These are phyloP conservation scores for Globisporangium perplexum DNA, from an alignment of 352 stramenopile species.

Conservation along the genomic window DNA sequence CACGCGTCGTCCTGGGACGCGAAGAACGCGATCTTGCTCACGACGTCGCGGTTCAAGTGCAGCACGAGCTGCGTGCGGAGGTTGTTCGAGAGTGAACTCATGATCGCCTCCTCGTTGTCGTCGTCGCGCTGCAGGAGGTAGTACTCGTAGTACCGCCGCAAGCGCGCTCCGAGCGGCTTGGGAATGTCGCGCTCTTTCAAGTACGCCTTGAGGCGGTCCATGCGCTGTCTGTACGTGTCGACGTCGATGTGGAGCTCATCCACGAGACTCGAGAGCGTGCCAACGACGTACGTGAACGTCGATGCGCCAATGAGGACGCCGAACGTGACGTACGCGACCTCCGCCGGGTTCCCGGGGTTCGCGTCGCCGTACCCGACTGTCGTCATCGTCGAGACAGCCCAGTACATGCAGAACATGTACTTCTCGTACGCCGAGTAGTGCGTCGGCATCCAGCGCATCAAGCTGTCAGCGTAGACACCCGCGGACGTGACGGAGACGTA, in stretches of 20 bases:
- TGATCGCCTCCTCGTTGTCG: conserved; percentile 63
- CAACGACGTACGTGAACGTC: conserved; percentile 76
- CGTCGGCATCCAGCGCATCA: conserved; percentile 21
- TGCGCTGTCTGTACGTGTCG: conserved; percentile 49
- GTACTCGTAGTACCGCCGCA: conserved; percentile 80
- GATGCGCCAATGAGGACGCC: conserved; percentile 57
- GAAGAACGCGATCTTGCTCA: conserved; percentile 81
- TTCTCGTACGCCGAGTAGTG: conserved; percentile 32
- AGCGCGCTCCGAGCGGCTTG: conserved; percentile 37
- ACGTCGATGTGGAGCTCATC: conserved; percentile 54
- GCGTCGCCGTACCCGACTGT: conserved; percentile 76
- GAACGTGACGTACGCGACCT: conserved; percentile 48
- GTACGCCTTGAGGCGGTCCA: conserved; percentile 76
- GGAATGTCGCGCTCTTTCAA: conserved; percentile 59
- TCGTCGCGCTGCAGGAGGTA: conserved; percentile 70
- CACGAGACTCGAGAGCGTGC: conserved; percentile 69
- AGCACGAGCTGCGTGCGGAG: conserved; percentile 68
- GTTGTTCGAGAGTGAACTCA: conserved; percentile 68
- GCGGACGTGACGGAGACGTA: conserved; percentile 35
- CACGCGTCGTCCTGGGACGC: conserved; percentile 71
- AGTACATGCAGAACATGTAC: conserved; percentile 76
- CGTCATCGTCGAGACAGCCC: conserved; percentile 75
- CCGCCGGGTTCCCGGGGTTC: conserved; percentile 40
- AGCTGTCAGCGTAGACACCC: conserved; percentile 22
- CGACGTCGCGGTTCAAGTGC: conserved; percentile 75